Evolutionary conservation across 371 early-diverging fungal species (phyloP).

Genomic region (Rhizopus arrhizus): DNA sequence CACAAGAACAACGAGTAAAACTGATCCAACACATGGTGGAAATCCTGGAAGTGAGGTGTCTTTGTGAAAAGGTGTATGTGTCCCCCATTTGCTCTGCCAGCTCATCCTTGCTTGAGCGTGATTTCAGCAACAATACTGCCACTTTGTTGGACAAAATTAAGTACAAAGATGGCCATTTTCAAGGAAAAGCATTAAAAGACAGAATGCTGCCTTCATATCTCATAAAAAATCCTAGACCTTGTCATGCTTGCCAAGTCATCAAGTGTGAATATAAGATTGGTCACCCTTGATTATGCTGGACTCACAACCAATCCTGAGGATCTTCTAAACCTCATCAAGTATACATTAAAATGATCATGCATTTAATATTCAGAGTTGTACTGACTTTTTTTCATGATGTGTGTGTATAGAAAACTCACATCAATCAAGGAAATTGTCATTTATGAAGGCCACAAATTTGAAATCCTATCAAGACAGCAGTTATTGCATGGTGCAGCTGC

Average conservation of each 20-base stretch:
- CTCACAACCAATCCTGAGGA: slow-evolving; percentile 5
- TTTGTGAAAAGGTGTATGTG: background rate
- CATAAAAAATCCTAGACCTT: background rate
- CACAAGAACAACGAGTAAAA: background rate
- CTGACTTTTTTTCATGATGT: slow-evolving; percentile 6
- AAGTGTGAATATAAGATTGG: background rate
- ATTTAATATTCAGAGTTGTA: slow-evolving; percentile 3
- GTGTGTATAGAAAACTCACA: slow-evolving; percentile 8
- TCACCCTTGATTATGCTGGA: slow-evolving; percentile 1
- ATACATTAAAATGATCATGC: slow-evolving; percentile 2
- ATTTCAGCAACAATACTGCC: background rate
- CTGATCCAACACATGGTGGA: background rate
- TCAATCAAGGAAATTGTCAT: slow-evolving; percentile 3
- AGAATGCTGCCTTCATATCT: background rate
- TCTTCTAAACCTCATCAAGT: slow-evolving; percentile 5
- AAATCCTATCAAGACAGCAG: slow-evolving; percentile 5
- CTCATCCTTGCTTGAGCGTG: background rate
- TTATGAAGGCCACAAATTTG: background rate
- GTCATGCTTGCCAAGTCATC: background rate
- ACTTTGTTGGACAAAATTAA: background rate
- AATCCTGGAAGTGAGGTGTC: background rate
- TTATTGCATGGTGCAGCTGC: background rate
- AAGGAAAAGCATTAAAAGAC: background rate
- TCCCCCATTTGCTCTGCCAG: background rate
- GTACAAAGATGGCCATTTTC: background rate